Evolutionary conservation across 192 early-diverging fungal species (phyloP), one percentile per base, ranked within the genome.

Genomic region (Allomyces arbusculus): DNA sequence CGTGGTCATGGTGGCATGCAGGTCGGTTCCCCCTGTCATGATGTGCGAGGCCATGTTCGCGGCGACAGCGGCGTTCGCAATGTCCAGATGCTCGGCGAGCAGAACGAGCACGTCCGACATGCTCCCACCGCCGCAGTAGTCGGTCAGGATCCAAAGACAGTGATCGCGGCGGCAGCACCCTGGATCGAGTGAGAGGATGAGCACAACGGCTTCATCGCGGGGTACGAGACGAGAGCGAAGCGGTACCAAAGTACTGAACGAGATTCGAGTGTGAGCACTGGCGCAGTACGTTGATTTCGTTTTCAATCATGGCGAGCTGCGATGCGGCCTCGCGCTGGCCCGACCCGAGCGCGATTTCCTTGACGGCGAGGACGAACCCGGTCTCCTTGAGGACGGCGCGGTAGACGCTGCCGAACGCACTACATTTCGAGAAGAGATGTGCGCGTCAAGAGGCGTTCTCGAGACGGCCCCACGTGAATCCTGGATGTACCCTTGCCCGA

Each of bases 71-170:
- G 33, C 33, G 33, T 7, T 40, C 7, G 33, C 33, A 3, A 40
- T 3, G 33, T 40, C 33, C 33, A 7, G 33, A 7, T 40, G 33
- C 33, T 40, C 33, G 33, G 68, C 64, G 16, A 74, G 64, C 40
- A 78, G 61, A 23, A 65, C 65, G 63, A 77, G 77, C 50, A 72
- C 74, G 45, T 79, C 77, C 14, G 64, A 69, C 28, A 78, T 62
- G 10, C 75, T 74, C 23, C 77, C 77, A 9, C 77, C 77, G 24
- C 66, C 71, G 65, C 76, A 78, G 61, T 71, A 79, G 62, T 79
- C 77, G 2, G 71, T 79, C 44, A 79, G 44, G 23, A 79, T 77
- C 75, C 64, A 69, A 75, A 24, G 10, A 4, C 61, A 25, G 45
- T 45, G 23, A 26, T 14, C 26, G 24, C 23, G 9, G 45, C 23